Evolutionary conservation across 2,329 filamentous ascomycete genomes (phyloP).

Genomic region (Penicillium psychrosexuale): DNA sequence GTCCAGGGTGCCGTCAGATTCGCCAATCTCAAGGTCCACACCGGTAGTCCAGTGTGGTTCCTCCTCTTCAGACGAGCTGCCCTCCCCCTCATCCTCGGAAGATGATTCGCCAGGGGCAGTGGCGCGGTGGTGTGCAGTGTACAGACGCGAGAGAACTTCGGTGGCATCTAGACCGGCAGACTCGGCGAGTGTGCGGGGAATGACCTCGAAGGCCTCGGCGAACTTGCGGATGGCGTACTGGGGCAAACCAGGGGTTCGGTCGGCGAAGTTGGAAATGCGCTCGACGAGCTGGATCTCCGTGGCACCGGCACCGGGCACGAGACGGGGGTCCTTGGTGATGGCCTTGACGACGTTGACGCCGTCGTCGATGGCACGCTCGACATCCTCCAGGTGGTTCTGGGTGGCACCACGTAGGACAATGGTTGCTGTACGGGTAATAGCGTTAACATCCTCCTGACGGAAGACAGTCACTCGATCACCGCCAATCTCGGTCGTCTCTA

Average conservation of each 20-base stretch:
- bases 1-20: constrained; percentile 77
- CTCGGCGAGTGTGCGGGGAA: constrained; percentile 89
- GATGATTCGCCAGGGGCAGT: constrained; percentile 25
- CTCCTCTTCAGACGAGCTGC: constrained; percentile 53
- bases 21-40: constrained; percentile 88
- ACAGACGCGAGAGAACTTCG: constrained; percentile 88
- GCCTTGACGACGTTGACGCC: constrained; percentile 99
- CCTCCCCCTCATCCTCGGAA: constrained; percentile 37
- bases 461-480: constrained; percentile 98
- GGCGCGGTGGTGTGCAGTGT: constrained; percentile 76
- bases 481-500: constrained; percentile 96
- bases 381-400: constrained; percentile 95
- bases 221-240: constrained; percentile 98
- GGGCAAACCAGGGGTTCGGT: constrained; percentile 86
- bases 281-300: constrained; percentile 93
- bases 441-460: constrained; percentile 76
- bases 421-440: constrained; percentile 87
- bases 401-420: constrained; percentile 92
- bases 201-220: constrained; percentile 95
- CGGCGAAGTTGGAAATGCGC: constrained; percentile 82
- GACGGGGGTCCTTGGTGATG: constrained; percentile 85
- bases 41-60: constrained; percentile 85
- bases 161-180: constrained; percentile 94
- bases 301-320: constrained; percentile 91
- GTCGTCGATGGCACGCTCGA: constrained; percentile 95